A percentile compares a stretch with the other conserved stretches of the same genome.
Conservation (phyloP, 179 eudicot species). For the Monotropa hypopitys region DNA sequence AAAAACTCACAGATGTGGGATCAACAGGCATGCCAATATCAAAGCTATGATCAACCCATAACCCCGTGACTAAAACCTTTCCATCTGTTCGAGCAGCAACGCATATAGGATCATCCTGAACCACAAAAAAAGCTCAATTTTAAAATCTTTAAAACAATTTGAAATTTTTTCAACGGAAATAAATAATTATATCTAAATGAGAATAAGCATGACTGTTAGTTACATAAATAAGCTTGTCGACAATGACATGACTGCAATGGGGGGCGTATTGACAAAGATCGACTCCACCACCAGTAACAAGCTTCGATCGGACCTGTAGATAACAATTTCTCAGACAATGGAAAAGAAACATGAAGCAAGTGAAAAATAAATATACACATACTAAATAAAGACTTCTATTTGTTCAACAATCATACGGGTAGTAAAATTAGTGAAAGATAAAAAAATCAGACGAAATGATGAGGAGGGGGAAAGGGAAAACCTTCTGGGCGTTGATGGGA, state of each 20-base stretch:
- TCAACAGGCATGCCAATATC: conserved; percentile 40
- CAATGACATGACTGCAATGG: conserved; percentile 64
- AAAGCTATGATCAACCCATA: conserved; percentile 68
- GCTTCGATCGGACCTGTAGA: conserved; percentile 39
- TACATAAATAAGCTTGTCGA: conserved; percentile 45
- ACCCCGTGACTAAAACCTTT: conserved; percentile 43
- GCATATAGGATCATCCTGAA: conserved; percentile 80
- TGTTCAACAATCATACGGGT: neutral
- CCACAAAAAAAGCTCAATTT: neutral
- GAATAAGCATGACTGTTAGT: conserved; percentile 6
- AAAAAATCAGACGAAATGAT: neutral
- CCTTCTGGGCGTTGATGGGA: conserved; percentile 21
- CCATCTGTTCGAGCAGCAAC: conserved; percentile 58
- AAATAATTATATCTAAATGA: neutral
- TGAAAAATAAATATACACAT: neutral
- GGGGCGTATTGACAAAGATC: conserved; percentile 39
- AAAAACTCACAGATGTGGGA: conserved; percentile 38
- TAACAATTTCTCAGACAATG: neutral
- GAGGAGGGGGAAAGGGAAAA: conserved; percentile 4
- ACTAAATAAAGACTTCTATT: neutral
- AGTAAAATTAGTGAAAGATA: neutral
- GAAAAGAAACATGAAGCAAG: neutral
- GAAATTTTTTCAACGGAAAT: neutral
- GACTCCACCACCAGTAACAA: conserved; percentile 52
- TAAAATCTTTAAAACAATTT: neutral